phyloP scores from a whole-genome alignment of 2,329 filamentous ascomycete species.

The Zymoseptoria tritici region DNA sequence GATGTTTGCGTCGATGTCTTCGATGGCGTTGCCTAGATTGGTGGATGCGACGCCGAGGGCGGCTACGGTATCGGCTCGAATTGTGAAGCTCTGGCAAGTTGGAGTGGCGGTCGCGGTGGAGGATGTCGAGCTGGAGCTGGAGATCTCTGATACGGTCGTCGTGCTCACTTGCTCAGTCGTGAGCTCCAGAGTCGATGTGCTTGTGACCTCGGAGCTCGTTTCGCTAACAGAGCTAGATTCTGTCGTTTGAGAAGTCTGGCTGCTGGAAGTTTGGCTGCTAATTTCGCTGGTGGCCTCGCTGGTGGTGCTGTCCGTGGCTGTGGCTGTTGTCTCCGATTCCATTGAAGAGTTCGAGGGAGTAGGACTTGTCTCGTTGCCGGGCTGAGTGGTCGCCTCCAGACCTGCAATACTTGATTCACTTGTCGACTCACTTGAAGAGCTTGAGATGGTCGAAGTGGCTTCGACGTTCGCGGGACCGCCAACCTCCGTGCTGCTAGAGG shows the following conservation, averaged over 20 bases:
- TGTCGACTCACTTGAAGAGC: no score
- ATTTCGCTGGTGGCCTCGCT: neutral
- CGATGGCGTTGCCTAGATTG: no score
- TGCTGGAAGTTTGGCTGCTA: neutral
- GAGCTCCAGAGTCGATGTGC: neutral
- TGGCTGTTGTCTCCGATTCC: no score
- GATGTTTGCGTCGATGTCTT: neutral
- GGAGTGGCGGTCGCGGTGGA: neutral
- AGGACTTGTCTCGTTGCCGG: no score
- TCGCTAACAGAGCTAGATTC: neutral
- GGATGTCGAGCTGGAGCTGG: neutral
- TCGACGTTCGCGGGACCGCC: no score
- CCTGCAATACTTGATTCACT: no score
- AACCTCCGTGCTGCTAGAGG: no score
- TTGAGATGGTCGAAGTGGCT: no score
- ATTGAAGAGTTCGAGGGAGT: no score
- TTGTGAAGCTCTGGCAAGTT: neutral
- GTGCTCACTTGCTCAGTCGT: neutral
- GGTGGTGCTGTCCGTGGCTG: no score
- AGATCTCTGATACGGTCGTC: neutral
- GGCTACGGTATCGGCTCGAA: neutral
- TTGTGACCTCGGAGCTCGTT: neutral
- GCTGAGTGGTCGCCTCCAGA: no score
- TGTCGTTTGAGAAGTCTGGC: neutral
- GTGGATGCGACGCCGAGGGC: no score